Conservation (phyloP, 495 filamentous ascomycete species). For the Cercophora newfieldiana region DNA sequence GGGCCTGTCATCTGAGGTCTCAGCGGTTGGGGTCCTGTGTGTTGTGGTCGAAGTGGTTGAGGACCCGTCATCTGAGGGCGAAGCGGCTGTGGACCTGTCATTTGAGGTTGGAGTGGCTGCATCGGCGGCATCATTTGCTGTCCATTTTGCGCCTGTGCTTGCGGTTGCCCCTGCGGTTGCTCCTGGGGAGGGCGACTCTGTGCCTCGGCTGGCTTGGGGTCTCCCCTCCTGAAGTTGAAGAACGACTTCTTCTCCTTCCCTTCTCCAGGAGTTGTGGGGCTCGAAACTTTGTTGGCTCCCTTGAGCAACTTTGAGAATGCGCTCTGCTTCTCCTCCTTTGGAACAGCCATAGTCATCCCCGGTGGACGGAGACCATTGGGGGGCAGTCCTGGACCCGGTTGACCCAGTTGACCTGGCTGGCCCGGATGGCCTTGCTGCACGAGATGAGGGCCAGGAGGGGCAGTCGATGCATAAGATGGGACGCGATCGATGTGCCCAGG, state of each 20-base stretch:
- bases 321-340: constrained; percentile 33
- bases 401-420: constrained; percentile 6
- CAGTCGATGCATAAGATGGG: neutral
- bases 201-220: constrained; percentile 24
- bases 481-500: neutral
- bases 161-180: constrained; percentile 19
- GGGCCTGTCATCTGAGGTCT: constrained; percentile 6
- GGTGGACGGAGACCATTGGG: constrained; percentile 5
- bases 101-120: constrained; percentile 13
- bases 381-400: constrained; percentile 2
- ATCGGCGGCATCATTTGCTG: neutral
- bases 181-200: constrained; percentile 10
- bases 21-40: neutral
- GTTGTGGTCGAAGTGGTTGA: constrained; percentile 1
- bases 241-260: constrained; percentile 28
- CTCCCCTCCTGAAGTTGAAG: constrained; percentile 38
- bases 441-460: neutral
- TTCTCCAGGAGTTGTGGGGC: constrained; percentile 13
- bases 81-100: constrained; percentile 4
- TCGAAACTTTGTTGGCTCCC: constrained; percentile 19
- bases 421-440: neutral
- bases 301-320: constrained; percentile 37
- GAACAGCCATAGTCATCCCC: constrained; percentile 13
- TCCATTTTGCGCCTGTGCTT: constrained; percentile 14
- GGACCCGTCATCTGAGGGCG: constrained; percentile 11